Conservation (phyloP, 345 rosid genomes). For the Populus nigra region DNA sequence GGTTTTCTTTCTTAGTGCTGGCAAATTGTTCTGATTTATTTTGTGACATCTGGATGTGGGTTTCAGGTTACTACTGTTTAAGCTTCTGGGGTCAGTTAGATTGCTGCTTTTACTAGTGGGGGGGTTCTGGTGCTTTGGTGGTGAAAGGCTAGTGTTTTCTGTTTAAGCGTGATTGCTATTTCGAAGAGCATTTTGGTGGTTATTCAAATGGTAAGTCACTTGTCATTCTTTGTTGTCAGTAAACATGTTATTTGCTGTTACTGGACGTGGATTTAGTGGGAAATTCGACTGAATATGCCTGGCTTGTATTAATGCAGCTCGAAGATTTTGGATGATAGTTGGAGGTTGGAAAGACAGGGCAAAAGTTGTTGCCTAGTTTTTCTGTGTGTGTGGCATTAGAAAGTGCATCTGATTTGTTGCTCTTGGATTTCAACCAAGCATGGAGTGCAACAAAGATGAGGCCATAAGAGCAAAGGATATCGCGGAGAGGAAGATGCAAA, state of each 20-base stretch:
- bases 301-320: conserved; percentile 12
- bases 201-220: conserved; percentile 15
- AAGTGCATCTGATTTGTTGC: background rate
- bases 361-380: conserved; percentile 4
- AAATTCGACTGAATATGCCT: conserved; percentile 2
- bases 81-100: background rate
- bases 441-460: conserved; percentile 95
- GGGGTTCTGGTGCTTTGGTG: background rate
- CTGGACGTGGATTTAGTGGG: background rate
- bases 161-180: background rate
- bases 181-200: background rate
- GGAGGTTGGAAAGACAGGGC: background rate
- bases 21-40: background rate
- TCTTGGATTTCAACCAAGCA: conserved; percentile 12
- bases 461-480: conserved; percentile 62
- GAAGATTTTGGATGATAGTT: conserved; percentile 20
- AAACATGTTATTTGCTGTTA: background rate
- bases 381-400: background rate
- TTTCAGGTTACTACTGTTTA: conserved; percentile 14
- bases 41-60: background rate
- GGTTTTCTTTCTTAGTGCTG: background rate
- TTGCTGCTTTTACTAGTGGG: background rate
- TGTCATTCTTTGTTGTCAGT: background rate
- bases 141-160: background rate
- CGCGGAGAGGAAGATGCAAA: conserved; percentile 60